Evolutionary conservation across 371 early-diverging fungal species (phyloP).

Genomic region (Rhizopus microsporus): DNA sequence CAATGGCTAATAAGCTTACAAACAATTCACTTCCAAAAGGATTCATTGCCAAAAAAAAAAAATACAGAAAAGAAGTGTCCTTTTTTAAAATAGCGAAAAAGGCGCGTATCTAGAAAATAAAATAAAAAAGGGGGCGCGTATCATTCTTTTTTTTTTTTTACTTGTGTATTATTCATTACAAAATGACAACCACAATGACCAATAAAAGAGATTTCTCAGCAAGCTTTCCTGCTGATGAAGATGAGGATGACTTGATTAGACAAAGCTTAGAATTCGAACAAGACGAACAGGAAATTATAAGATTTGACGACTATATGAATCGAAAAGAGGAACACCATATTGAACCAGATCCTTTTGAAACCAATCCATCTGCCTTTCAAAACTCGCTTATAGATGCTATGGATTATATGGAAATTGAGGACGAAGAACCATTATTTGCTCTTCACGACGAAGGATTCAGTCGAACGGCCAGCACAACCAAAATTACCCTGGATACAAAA

Average conservation of each 20-base stretch:
- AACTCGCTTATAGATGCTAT: conserved; percentile 1
- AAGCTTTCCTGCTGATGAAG: conserved; percentile 11
- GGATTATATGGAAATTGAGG: conserved; percentile 19
- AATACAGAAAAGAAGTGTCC: background rate
- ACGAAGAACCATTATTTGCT: conserved; percentile 1
- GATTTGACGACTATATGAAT: conserved; percentile 16
- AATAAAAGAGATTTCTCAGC: background rate
- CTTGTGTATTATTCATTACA: conserved; percentile 3
- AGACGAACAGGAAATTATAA: conserved; percentile 8
- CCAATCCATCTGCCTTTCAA: background rate
- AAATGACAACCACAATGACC: background rate
- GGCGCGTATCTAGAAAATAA: background rate
- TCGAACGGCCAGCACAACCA: background rate
- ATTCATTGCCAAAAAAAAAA: conserved; percentile 16
- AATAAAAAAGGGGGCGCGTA: background rate
- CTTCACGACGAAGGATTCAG: background rate
- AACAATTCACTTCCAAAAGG: conserved; percentile 18
- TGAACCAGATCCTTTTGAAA: background rate
- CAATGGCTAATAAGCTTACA: conserved; percentile 21
- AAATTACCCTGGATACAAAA: background rate
- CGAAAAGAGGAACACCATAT: background rate
- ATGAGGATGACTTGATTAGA: conserved; percentile 19
- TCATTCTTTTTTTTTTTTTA: conserved; percentile 10
- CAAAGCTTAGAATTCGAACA: conserved; percentile 13
- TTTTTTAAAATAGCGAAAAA: too few relatives aligned